Evolutionary conservation across 768 basidiomycete species (phyloP).

Genomic region (Paxillus involutus): DNA sequence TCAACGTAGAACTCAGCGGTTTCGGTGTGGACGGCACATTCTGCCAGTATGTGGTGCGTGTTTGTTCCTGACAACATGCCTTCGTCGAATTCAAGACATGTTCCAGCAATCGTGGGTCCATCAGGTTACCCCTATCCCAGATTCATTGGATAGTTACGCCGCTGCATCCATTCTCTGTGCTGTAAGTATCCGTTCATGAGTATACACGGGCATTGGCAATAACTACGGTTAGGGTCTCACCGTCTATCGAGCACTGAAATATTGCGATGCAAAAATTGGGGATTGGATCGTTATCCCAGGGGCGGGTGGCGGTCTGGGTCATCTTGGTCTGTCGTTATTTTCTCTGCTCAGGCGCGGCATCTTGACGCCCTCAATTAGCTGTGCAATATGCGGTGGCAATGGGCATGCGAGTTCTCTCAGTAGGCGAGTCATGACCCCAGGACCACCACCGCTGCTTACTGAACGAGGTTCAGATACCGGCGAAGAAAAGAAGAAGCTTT

Average conservation of each 20-base stretch:
- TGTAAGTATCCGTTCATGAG: slow-evolving; percentile 34
- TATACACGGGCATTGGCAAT: no score
- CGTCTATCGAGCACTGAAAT: slow-evolving; percentile 83
- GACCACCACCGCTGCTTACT: background rate
- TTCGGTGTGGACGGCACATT: slow-evolving; percentile 81
- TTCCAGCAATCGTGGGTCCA: slow-evolving; percentile 64
- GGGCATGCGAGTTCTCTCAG: slow-evolving; percentile 78
- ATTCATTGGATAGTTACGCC: slow-evolving; percentile 57
- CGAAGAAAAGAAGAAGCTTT: slow-evolving; percentile 65
- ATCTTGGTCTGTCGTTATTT: slow-evolving; percentile 50
- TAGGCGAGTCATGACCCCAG: slow-evolving; percentile 38
- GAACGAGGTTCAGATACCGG: slow-evolving; percentile 55
- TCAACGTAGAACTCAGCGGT: slow-evolving; percentile 59
- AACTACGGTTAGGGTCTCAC: slow-evolving; percentile 61
- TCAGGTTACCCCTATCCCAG: slow-evolving; percentile 80
- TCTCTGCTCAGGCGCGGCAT: no score
- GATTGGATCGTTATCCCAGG: slow-evolving; percentile 79
- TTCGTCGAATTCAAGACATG: background rate
- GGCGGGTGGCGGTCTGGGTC: slow-evolving; percentile 81
- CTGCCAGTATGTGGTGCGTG: slow-evolving; percentile 57
- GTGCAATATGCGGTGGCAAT: slow-evolving; percentile 79
- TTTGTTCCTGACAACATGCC: slow-evolving; percentile 4
- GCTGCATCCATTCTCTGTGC: slow-evolving; percentile 81
- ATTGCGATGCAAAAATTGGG: slow-evolving; percentile 60
- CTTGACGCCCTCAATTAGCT: slow-evolving; percentile 37